Percentiles rank a stretch among this genome's conserved stretches.
Conservation (phyloP, 192 early-diverging fungal species). For the Mortierella hygrophila region DNA sequence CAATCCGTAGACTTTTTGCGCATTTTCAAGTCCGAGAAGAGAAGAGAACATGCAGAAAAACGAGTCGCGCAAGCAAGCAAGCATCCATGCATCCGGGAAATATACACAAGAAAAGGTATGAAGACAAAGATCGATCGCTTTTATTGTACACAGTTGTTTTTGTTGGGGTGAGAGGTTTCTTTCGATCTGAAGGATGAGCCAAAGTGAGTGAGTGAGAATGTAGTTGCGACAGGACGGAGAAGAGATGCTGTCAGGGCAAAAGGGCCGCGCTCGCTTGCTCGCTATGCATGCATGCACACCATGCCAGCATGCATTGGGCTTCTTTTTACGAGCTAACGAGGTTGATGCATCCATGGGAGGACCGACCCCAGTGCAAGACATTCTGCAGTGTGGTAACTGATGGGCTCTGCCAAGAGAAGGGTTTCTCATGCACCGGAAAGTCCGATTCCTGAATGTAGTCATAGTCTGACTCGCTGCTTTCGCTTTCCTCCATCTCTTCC, state of each 20-base stretch:
- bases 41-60: too few species aligned
- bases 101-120: background rate
- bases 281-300: background rate
- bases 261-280: background rate
- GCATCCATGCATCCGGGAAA: background rate
- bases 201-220: background rate
- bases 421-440: slow-evolving; percentile 6
- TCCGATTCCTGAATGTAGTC: slow-evolving; percentile 1
- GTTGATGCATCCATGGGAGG: slow-evolving; percentile 40
- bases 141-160: slow-evolving; percentile 1
- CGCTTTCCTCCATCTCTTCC: background rate
- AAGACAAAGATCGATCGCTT: background rate
- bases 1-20: too few species aligned
- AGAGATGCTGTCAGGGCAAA: background rate
- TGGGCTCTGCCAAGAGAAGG: slow-evolving; percentile 29
- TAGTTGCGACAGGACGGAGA: background rate
- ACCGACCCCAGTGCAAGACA: slow-evolving; percentile 40
- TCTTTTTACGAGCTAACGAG: slow-evolving; percentile 16
- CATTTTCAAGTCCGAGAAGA: too few species aligned
- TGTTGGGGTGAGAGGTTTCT: background rate
- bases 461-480: slow-evolving; percentile 10
- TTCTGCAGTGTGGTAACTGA: slow-evolving; percentile 14
- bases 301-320: too few species aligned
- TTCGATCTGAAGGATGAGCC: background rate
- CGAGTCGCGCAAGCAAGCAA: too few species aligned